Evolutionary conservation across 1,139 yeast genomes (phyloP).

Genomic region (Citeromyces hawaiiensis): DNA sequence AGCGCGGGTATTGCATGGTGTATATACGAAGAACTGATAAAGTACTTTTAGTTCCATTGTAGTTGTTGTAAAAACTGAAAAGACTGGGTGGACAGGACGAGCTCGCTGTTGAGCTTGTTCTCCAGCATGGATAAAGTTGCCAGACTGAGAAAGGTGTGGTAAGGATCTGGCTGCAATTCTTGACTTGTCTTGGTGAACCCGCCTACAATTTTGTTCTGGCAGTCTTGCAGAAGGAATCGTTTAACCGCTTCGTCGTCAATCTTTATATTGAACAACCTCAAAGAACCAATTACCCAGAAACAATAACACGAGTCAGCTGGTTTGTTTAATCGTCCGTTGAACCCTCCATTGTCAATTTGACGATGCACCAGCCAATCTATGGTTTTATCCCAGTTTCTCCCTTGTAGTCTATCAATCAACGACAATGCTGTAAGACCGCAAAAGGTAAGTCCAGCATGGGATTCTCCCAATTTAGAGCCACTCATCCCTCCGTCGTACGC

Average conservation of each 20-base stretch:
- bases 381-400: slow-evolving; percentile 24
- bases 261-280: slow-evolving; percentile 25
- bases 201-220: slow-evolving; percentile 59
- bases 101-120: background rate
- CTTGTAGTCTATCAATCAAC: slow-evolving; percentile 21
- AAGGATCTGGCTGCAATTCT: slow-evolving; percentile 51
- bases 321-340: slow-evolving; percentile 82
- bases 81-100: background rate
- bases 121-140: slow-evolving; percentile 33
- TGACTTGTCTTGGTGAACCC: slow-evolving; percentile 58
- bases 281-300: slow-evolving; percentile 72
- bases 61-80: background rate
- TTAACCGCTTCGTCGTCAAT: slow-evolving; percentile 24
- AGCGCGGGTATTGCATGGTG: slow-evolving; percentile 98
- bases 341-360: slow-evolving; percentile 62
- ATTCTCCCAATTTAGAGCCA: slow-evolving; percentile 11
- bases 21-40: slow-evolving; percentile 78
- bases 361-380: slow-evolving; percentile 49
- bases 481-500: slow-evolving; percentile 63
- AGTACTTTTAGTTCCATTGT: slow-evolving; percentile 1
- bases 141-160: slow-evolving; percentile 50
- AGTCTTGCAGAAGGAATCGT: slow-evolving; percentile 35
- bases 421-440: slow-evolving; percentile 65
- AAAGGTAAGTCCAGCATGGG: slow-evolving; percentile 50
- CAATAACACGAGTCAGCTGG: slow-evolving; percentile 84